Conservation (phyloP, 2,329 filamentous ascomycete species). For the Xylaria sp. region DNA sequence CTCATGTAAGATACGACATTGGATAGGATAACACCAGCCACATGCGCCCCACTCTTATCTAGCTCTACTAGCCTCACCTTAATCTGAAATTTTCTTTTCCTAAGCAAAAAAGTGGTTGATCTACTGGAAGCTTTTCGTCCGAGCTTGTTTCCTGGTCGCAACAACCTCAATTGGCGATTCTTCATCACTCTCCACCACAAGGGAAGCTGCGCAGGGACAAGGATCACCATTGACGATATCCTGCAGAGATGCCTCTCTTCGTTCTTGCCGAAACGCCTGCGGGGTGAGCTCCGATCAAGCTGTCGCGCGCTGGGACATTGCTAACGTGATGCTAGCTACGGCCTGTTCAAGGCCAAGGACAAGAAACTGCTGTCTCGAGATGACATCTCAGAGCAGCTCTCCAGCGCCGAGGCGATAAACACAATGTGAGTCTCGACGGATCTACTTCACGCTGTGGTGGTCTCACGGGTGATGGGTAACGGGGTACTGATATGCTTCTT, state of each 20-base stretch:
- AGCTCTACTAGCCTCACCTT: constrained; percentile 35
- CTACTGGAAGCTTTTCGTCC: constrained; percentile 33
- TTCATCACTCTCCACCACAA: constrained; percentile 31
- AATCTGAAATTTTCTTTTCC: constrained; percentile 42
- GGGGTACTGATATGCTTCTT: constrained; percentile 8
- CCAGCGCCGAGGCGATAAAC: constrained; percentile 84
- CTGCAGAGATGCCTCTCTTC: constrained; percentile 81
- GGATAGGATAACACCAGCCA: constrained; percentile 29
- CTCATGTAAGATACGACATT: neutral
- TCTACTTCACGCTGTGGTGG: constrained; percentile 14
- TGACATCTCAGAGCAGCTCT: constrained; percentile 78
- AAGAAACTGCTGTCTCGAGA: constrained; percentile 96
- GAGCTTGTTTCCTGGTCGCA: constrained; percentile 36
- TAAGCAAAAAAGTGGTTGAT: constrained; percentile 35
- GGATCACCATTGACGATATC: constrained; percentile 28
- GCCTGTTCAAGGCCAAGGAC: constrained; percentile 97
- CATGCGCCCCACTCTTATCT: constrained; percentile 36
- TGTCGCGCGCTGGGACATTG: constrained; percentile 10
- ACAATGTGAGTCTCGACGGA: constrained; percentile 73
- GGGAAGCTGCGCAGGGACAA: constrained; percentile 47
- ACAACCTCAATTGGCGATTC: constrained; percentile 33
- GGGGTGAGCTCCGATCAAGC: constrained; percentile 61
- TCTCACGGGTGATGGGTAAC: neutral
- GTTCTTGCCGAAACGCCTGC: constrained; percentile 94
- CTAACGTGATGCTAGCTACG: constrained; percentile 73